Base-by-base conservation (phyloP, 148 eudicot species). In the Camellia lanceoleosa region DNA sequence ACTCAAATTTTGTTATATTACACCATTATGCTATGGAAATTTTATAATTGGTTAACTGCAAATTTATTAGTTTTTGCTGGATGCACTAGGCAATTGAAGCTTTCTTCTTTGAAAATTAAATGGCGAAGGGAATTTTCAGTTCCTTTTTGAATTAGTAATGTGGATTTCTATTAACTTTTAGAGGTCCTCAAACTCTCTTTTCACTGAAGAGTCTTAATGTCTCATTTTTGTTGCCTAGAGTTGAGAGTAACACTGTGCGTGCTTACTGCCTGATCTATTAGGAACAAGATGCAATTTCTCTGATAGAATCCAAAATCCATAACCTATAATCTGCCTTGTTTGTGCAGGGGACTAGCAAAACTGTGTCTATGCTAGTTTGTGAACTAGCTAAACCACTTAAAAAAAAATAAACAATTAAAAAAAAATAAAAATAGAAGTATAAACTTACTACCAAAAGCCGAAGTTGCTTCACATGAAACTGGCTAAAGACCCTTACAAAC, bases 171-270 rank as follows among this genome's bases (percentile, higher is more conserved):
- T 0, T 52, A 52, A 55, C 5, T 49, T 7, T 52, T 51, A 52
- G 75, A 51, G 38, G 54, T 44, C 38, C 56, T 70, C 5, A 46
- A 70, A 70, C 30, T 56, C 13, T 52, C 59, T 47, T 12, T 49
- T 46, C 5, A 18, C 41, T 71, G 38, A 67, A 67, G 73, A 49
- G 20, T 69, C 23, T n/a, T 23, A 23, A 23, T 23, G 23, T 23
- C 73, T 54, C 73, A 69, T 69, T 69, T 69, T n/a, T 66, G 8
- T 69, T 69, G 47, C 23, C 20, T 68, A 44, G 71, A 42, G 12
- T 9, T 44, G 74, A 46, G 30, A 46, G 38, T 49, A n/a, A 71
- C 58, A 46, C 19, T 51, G 51, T 71, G 58, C 51, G 42, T 51
- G 60, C 55, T 16, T 14, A 46, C 75, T 71, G 12, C 15, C 56